Conservation (phyloP, 345 rosid species). For the Melaleuca quinquenervia region DNA sequence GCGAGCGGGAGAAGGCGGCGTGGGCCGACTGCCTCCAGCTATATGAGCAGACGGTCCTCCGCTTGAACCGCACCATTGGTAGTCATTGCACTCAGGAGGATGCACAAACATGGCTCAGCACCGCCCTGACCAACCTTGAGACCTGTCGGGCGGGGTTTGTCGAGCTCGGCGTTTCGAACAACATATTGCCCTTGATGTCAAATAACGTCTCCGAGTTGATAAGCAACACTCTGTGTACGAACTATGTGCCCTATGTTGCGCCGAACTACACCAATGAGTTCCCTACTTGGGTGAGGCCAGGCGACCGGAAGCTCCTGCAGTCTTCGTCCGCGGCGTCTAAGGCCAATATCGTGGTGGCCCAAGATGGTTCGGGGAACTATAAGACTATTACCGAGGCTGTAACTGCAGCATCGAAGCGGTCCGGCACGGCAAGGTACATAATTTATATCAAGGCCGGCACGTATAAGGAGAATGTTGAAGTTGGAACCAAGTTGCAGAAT, state of each 20-base stretch:
- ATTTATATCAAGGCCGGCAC: constrained; percentile 66
- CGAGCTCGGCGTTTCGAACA: constrained; percentile 55
- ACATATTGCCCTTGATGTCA: constrained; percentile 47
- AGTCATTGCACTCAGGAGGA: constrained; percentile 46
- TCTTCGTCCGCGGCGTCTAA: constrained; percentile 17
- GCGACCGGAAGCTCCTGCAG: constrained; percentile 68
- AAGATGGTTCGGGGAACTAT: constrained; percentile 72
- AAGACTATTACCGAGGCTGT: constrained; percentile 61
- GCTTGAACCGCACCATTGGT: constrained; percentile 44
- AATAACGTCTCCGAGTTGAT: constrained; percentile 64
- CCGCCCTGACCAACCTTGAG: constrained; percentile 75
- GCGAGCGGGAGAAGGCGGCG: constrained; percentile 41
- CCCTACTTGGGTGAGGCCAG: constrained; percentile 65
- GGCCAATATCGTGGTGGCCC: constrained; percentile 64
- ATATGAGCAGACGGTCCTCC: constrained; percentile 33
- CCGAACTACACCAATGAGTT: constrained; percentile 38
- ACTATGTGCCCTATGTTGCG: constrained; percentile 28
- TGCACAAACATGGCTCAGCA: constrained; percentile 82
- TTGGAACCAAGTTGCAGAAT: constrained; percentile 31
- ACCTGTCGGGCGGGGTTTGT: constrained; percentile 53
- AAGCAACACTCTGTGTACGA: constrained; percentile 54
- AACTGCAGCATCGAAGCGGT: constrained; percentile 35
- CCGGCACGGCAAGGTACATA: constrained; percentile 51
- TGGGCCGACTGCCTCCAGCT: constrained; percentile 75
- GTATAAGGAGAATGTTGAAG: constrained; percentile 55